Evolutionary conservation across 2,329 filamentous ascomycete genomes (phyloP), one percentile per base, ranked within the genome.

Genomic region (Simplicillium sp.): DNA sequence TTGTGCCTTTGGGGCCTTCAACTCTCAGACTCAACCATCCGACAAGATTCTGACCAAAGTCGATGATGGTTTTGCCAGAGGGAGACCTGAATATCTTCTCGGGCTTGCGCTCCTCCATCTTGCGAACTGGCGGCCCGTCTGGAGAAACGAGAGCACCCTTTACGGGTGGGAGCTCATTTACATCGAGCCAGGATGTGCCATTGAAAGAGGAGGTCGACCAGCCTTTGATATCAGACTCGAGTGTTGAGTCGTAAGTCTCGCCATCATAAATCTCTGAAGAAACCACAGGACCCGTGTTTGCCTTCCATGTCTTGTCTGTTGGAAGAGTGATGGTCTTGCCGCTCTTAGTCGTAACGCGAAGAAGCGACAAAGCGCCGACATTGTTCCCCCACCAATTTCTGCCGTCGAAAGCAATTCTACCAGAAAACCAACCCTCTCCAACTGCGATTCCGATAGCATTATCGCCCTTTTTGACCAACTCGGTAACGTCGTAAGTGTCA

Each of bases 11-110:
- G 0, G 59, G 54, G 0, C 60, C 66, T 32, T 47, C 47, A 2
- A 68, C 50, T 1, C 48, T 58, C 11, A 77, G 47, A 0, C 56
- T 54, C 2, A 76, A 41, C 47, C 62, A 63, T 2, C 75, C 75
- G 1, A 77, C 73, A 0, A 78, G 55, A 46, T 79, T 77, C 48
- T 79, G 73, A 2, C 73, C 73, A 50, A 78, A 77, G 46, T 79
- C 57, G n/a, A 76, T 42, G 3, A 75, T 51, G 0, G 56, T 63
- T 44, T 69, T 70, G 1, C 68, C 66, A 0, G 64, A 62, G 0
- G 59, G 55, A 0, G 62, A 51, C 44, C 46, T 52, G 11, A 59
- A 58, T 29, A 62, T 54, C 11, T 46, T 36, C 6, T 45, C 38
- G 9, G 52, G 62, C 51, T 46, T 60, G 11, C 60, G 17, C 3